Percentiles rank a stretch among this genome's conserved stretches.
Evolutionary conservation across 495 filamentous ascomycete genomes (phyloP).

Genomic region (Cairneyella variabilis): DNA sequence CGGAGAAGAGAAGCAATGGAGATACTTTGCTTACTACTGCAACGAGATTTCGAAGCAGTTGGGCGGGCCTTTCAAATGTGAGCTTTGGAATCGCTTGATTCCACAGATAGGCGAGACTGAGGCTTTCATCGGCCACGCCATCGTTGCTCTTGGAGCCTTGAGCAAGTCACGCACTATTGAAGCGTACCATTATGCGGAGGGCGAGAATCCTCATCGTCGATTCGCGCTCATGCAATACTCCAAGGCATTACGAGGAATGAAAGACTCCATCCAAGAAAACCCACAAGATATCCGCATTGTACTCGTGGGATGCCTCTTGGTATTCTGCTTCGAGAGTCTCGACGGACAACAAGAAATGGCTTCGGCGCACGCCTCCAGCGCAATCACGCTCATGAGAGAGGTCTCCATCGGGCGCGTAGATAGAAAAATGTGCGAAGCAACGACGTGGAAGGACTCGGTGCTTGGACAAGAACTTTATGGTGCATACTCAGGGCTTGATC

Average conservation of each 20-base stretch:
- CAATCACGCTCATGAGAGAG: background rate
- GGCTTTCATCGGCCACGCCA: background rate
- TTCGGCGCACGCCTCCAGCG: background rate
- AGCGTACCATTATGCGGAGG: background rate
- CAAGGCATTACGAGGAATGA: background rate
- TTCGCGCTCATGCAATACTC: background rate
- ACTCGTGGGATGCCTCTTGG: background rate
- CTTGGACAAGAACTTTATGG: background rate
- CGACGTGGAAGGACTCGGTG: background rate
- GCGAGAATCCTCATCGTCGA: background rate
- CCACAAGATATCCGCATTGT: background rate
- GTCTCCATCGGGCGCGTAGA: background rate
- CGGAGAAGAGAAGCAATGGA: background rate
- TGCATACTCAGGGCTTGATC: background rate
- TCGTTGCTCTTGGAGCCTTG: slow-evolving; percentile 4
- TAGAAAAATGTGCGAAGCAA: background rate
- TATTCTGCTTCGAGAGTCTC: slow-evolving; percentile 7
- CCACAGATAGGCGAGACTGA: background rate
- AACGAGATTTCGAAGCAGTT: background rate
- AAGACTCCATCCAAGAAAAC: background rate
- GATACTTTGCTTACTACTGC: slow-evolving; percentile 2
- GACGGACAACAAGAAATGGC: background rate
- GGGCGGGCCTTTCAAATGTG: background rate
- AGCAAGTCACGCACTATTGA: background rate
- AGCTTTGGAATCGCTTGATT: slow-evolving; percentile 1